Conservation (phyloP, 164 flowering plant genomes). For the Vitis vinifera region DNA sequence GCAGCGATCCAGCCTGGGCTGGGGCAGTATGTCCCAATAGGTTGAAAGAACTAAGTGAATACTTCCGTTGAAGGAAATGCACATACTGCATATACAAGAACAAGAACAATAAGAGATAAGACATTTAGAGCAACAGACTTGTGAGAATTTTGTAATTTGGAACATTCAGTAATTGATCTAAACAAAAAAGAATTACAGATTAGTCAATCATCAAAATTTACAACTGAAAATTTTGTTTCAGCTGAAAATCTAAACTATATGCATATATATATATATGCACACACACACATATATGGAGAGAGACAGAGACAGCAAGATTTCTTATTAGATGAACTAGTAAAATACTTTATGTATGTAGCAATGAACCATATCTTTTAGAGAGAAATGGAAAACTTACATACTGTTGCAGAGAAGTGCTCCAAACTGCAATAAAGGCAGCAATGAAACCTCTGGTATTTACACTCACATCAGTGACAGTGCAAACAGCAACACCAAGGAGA, state of each 20-base stretch:
- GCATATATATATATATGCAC: neutral
- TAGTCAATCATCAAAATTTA: too few relatives aligned
- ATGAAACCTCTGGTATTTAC: slow-evolving; percentile 60
- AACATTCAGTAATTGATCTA: too few relatives aligned
- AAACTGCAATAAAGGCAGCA: slow-evolving; percentile 70
- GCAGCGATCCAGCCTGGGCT: slow-evolving; percentile 72
- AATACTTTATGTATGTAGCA: too few relatives aligned
- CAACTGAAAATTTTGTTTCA: too few relatives aligned
- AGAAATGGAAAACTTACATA: slow-evolving; percentile 44
- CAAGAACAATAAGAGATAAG: too few relatives aligned
- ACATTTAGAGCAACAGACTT: too few relatives aligned
- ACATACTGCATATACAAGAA: slow-evolving; percentile 56
- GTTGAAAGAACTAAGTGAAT: slow-evolving; percentile 81
- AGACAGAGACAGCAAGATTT: too few relatives aligned
- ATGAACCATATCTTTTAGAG: neutral
- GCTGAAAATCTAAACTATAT: neutral
- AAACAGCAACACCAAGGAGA: slow-evolving; percentile 67
- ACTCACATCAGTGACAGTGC: slow-evolving; percentile 74
- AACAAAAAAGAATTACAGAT: too few relatives aligned
- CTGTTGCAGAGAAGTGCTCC: slow-evolving; percentile 71
- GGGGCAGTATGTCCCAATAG: slow-evolving; percentile 93
- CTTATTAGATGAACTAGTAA: too few relatives aligned
- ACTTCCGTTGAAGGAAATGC: slow-evolving; percentile 75
- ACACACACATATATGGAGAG: too few relatives aligned
- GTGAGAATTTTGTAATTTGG: too few relatives aligned